A percentile compares a stretch with the other conserved stretches of the same genome.
These are phyloP conservation scores for Larix kaempferi DNA, from an alignment of 75 land plant genomes.

Conservation along the genomic window DNA sequence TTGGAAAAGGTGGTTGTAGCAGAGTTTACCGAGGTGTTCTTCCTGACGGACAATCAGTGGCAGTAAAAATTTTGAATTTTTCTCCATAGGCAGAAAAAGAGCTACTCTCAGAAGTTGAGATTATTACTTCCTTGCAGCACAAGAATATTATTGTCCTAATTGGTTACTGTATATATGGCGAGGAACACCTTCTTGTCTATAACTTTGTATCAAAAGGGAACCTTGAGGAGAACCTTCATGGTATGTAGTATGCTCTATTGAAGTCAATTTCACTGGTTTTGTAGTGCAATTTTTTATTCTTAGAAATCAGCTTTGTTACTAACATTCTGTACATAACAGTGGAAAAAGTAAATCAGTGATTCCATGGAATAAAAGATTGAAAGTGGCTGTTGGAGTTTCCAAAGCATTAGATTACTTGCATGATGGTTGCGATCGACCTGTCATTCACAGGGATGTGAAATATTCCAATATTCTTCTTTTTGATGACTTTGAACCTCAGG, in stretches of 20 bases:
- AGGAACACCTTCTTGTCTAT: conserved; percentile 43
- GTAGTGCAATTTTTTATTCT: neutral
- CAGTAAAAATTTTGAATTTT: conserved; percentile 53
- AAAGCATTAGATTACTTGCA: conserved; percentile 63
- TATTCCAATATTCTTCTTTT: conserved; percentile 67
- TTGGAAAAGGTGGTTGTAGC: conserved; percentile 69
- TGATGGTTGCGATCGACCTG: conserved; percentile 29
- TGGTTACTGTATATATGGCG: conserved; percentile 49
- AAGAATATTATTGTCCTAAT: conserved; percentile 48
- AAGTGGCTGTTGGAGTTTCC: conserved; percentile 57
- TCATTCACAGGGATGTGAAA: conserved; percentile 68
- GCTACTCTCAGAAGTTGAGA: conserved; percentile 51
- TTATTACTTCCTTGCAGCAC: conserved; percentile 37
- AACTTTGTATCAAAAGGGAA: conserved; percentile 46
- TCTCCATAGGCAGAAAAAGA: conserved; percentile 39
- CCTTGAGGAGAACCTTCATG: conserved; percentile 63
- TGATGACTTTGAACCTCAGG: conserved; percentile 56
- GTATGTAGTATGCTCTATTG: conserved; percentile 11
- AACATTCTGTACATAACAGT: neutral
- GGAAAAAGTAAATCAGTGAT: conserved; percentile 20
- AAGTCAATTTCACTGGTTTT: neutral
- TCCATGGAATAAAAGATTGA: conserved; percentile 44
- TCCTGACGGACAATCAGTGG: conserved; percentile 39
- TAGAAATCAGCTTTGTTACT: neutral
- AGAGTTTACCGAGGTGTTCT: conserved; percentile 52